A percentile compares a stretch with the other conserved stretches of the same genome.
These are phyloP conservation scores for Colletotrichum coccodes DNA, from an alignment of 2,329 filamentous ascomycete genomes.

Conservation along the genomic window DNA sequence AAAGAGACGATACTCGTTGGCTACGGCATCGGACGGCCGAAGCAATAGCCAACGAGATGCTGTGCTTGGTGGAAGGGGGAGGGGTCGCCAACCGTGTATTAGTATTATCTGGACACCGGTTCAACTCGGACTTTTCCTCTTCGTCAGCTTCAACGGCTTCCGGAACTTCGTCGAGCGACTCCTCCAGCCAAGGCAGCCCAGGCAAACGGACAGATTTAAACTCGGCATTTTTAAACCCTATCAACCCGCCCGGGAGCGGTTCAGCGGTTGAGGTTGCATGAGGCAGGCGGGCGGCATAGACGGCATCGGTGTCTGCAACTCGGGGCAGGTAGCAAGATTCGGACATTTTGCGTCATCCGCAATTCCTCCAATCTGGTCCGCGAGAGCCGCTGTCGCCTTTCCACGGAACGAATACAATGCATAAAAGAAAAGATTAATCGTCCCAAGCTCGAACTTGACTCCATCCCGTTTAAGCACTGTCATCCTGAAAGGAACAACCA, in stretches of 20 bases:
- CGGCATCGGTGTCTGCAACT: neutral
- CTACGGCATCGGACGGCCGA: conserved; percentile 8
- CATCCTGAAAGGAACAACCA: neutral
- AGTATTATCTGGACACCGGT: neutral
- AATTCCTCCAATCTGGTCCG: conserved; percentile 14
- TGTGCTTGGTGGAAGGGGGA: neutral
- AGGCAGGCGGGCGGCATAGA: neutral
- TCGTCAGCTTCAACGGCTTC: neutral
- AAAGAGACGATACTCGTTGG: conserved; percentile 8
- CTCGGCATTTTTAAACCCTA: neutral
- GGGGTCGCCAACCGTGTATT: neutral
- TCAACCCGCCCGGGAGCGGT: neutral
- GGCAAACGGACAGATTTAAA: too few species aligned
- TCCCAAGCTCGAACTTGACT: neutral
- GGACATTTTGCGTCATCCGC: conserved; percentile 17
- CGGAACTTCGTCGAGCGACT: neutral
- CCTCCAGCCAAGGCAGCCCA: neutral
- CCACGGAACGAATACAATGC: neutral
- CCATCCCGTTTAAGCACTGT: neutral
- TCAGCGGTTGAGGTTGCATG: neutral
- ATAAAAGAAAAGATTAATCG: neutral
- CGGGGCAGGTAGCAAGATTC: neutral
- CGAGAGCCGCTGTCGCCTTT: neutral
- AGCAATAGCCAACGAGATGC: neutral
- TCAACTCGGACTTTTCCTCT: neutral